These are phyloP conservation scores for Exophiala sp. DNA, from an alignment of 2,329 filamentous ascomycete species.

Conservation along the genomic window DNA sequence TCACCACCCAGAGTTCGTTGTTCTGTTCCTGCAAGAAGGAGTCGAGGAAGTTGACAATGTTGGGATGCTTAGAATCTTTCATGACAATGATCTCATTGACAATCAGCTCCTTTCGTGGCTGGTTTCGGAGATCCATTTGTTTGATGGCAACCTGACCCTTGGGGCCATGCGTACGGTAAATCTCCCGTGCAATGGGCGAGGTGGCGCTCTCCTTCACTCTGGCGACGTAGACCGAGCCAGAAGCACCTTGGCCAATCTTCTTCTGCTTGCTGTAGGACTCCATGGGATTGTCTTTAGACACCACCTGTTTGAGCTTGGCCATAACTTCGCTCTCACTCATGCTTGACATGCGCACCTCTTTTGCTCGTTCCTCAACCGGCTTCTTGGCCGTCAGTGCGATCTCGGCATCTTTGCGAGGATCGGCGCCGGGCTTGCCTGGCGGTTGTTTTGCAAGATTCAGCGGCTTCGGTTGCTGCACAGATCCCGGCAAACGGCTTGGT, in stretches of 20 bases:
- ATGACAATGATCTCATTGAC: constrained; percentile 99
- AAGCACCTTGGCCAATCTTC: constrained; percentile 98
- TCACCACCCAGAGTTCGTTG: constrained; percentile 96
- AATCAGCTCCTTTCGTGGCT: constrained; percentile 95
- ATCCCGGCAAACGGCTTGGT: constrained; percentile 42
- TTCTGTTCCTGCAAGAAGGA: constrained; percentile 94
- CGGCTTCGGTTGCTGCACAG: constrained; percentile 60
- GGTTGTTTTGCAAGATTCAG: constrained; percentile 68
- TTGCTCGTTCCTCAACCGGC: constrained; percentile 63
- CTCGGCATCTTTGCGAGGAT: constrained; percentile 82
- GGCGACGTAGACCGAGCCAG: constrained; percentile 94
- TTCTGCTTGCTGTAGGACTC: constrained; percentile 98
- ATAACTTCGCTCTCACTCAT: constrained; percentile 98
- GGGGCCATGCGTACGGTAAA: constrained; percentile 71
- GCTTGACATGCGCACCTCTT: constrained; percentile 95
- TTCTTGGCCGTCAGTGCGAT: constrained; percentile 82
- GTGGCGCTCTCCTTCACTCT: constrained; percentile 83
- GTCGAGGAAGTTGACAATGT: constrained; percentile 98
- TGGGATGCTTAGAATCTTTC: constrained; percentile 97
- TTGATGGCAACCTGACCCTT: constrained; percentile 95
- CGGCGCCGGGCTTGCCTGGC: constrained; percentile 47
- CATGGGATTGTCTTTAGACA: constrained; percentile 91
- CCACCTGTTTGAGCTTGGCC: constrained; percentile 87
- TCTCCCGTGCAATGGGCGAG: constrained; percentile 70
- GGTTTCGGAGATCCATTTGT: constrained; percentile 97